Conservation (phyloP, 305 asterid species). For the Rubia tinctorum region DNA sequence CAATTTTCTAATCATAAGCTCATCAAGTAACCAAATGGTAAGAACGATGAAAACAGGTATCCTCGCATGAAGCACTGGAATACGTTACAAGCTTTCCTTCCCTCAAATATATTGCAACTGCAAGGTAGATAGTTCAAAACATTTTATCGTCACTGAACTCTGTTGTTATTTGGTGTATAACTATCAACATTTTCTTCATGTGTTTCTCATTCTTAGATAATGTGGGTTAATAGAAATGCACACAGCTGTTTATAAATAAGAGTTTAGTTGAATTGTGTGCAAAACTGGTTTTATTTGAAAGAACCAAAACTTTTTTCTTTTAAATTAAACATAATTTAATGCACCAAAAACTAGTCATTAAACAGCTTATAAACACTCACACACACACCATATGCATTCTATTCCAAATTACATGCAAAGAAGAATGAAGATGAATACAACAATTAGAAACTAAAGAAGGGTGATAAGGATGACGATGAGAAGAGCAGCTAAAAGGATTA, state of each 20-base stretch:
- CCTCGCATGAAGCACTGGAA: conserved; percentile 16
- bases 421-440: neutral
- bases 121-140: neutral
- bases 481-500: conserved; percentile 85
- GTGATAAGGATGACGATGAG: conserved; percentile 74
- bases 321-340: too few relatives aligned
- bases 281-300: too few relatives aligned
- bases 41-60: neutral
- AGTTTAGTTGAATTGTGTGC: too few relatives aligned
- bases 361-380: too few relatives aligned
- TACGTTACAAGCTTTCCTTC: conserved; percentile 16
- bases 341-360: too few relatives aligned
- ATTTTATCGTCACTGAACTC: too few relatives aligned
- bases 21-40: neutral
- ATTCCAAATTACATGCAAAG: neutral
- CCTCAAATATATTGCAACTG: conserved; percentile 3
- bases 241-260: too few relatives aligned
- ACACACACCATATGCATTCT: neutral
- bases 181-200: too few relatives aligned
- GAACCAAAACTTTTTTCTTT: too few relatives aligned
- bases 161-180: too few relatives aligned
- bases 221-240: too few relatives aligned
- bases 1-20: conserved; percentile 2
- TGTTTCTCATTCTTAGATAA: too few relatives aligned
- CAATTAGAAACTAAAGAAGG: conserved; percentile 40